Evolutionary conservation across 208 protist genomes (phyloP).

Genomic region (Leptomonas pyrrhocoris): DNA sequence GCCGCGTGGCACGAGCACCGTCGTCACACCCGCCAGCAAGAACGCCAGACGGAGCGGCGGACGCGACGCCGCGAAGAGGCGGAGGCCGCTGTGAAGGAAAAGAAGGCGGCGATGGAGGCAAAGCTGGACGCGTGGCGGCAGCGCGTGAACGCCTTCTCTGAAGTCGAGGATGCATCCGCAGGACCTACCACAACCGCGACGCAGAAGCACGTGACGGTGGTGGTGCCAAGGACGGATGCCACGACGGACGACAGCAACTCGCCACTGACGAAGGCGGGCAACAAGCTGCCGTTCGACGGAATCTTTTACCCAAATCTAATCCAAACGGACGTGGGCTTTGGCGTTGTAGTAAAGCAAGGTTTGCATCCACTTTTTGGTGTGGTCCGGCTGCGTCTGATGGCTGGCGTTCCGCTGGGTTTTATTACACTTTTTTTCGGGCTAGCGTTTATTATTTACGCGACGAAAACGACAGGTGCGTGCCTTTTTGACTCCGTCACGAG

Average conservation of each 20-base stretch:
- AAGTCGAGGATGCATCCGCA: not conserved
- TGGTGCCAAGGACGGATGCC: conserved; percentile 1
- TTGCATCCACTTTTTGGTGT: conserved; percentile 38
- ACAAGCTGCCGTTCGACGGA: conserved; percentile 42
- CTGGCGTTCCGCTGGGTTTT: conserved; percentile 46
- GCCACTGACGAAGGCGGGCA: conserved; percentile 3
- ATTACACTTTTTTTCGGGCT: conserved; percentile 45
- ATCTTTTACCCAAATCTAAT: conserved; percentile 74
- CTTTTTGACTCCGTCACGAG: conserved; percentile 14
- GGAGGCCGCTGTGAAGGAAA: conserved; percentile 6
- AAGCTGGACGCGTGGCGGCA: conserved; percentile 25
- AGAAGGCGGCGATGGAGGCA: conserved; percentile 17
- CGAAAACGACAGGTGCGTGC: conserved; percentile 30
- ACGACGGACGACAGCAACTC: not conserved
- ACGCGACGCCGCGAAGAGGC: conserved; percentile 14
- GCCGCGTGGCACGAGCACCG: conserved; percentile 22
- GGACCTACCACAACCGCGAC: not conserved
- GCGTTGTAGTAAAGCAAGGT: conserved; percentile 44
- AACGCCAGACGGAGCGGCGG: conserved; percentile 1
- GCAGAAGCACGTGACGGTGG: conserved; percentile 5
- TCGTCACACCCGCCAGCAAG: not conserved
- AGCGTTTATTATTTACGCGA: conserved; percentile 47
- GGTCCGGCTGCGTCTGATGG: conserved; percentile 36
- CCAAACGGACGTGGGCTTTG: conserved; percentile 55
- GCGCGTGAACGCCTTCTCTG: conserved; percentile 5